Percentiles rank a stretch among this genome's conserved stretches.
Conservation (phyloP, 2,329 filamentous ascomycete species). For the Aspergillus glaucus region DNA sequence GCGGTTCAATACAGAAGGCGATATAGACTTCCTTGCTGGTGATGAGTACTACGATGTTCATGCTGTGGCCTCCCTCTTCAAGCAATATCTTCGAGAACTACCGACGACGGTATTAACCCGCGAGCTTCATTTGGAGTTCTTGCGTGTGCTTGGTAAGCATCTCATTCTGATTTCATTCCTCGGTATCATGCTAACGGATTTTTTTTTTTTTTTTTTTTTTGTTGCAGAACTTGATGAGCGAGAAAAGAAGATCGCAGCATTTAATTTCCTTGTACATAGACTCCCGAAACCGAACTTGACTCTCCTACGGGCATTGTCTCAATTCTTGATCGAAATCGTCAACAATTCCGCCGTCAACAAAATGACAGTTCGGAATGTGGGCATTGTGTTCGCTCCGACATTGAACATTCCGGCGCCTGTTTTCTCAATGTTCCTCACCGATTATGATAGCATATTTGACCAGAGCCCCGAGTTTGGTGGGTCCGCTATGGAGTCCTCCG, state of each 20-base stretch:
- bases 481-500: slow-evolving; percentile 38
- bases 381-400: slow-evolving; percentile 96
- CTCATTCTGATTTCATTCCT: neutral
- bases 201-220: neutral
- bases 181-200: slow-evolving; percentile 4
- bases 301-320: slow-evolving; percentile 75
- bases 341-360: slow-evolving; percentile 88
- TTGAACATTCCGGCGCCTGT: slow-evolving; percentile 93
- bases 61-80: slow-evolving; percentile 87
- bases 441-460: slow-evolving; percentile 81
- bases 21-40: slow-evolving; percentile 73
- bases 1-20: slow-evolving; percentile 87
- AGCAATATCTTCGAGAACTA: slow-evolving; percentile 87
- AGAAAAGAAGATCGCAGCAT: slow-evolving; percentile 66
- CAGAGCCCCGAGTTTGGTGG: slow-evolving; percentile 48
- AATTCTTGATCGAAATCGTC: slow-evolving; percentile 86
- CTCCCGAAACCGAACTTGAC: slow-evolving; percentile 76
- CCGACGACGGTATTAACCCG: slow-evolving; percentile 86
- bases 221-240: slow-evolving; percentile 62
- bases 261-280: slow-evolving; percentile 71
- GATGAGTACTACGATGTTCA: slow-evolving; percentile 91
- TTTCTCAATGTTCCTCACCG: slow-evolving; percentile 87
- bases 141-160: slow-evolving; percentile 62
- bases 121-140: slow-evolving; percentile 83
- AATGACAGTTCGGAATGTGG: slow-evolving; percentile 96